These are phyloP conservation scores for Bipolaris bicolor DNA, from an alignment of 2,329 filamentous ascomycete species.

Conservation along the genomic window DNA sequence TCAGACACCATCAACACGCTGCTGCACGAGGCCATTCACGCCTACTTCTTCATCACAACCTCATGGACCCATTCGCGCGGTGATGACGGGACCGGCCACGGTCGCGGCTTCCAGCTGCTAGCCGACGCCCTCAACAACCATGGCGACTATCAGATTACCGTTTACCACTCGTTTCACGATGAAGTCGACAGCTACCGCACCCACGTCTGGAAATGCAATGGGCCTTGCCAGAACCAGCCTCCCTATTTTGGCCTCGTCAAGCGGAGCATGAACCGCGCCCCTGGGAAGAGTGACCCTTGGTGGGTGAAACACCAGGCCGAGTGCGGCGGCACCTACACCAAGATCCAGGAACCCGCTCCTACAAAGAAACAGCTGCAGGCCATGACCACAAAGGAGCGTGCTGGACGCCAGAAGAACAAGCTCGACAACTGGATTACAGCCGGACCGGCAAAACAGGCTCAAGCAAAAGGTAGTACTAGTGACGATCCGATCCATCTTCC, in stretches of 20 bases:
- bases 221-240: conserved; percentile 46
- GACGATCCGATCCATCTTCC: conserved; percentile 9
- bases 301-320: conserved; percentile 49
- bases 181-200: conserved; percentile 55
- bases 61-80: conserved; percentile 52
- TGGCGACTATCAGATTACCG: conserved; percentile 49
- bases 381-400: conserved; percentile 50
- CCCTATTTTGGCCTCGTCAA: conserved; percentile 55
- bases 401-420: conserved; percentile 54
- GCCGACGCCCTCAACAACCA: conserved; percentile 55
- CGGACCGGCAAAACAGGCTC: conserved; percentile 15
- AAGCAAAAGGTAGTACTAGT: conserved; percentile 21
- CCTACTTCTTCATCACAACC: conserved; percentile 56
- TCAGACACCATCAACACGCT: conserved; percentile 53
- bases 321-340: conserved; percentile 52
- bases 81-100: conserved; percentile 53
- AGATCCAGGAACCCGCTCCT: conserved; percentile 51
- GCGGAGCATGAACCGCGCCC: conserved; percentile 54
- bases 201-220: conserved; percentile 54
- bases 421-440: conserved; percentile 50
- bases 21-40: conserved; percentile 54
- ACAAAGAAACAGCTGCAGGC: conserved; percentile 51
- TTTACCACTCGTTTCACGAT: conserved; percentile 55
- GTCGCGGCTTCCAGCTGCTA: conserved; percentile 51
- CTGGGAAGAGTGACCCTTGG: conserved; percentile 52